Percentiles rank a stretch among this genome's conserved stretches.
Conservation (phyloP, 768 basidiomycete species). For the Candolleomyces aberdarensis region DNA sequence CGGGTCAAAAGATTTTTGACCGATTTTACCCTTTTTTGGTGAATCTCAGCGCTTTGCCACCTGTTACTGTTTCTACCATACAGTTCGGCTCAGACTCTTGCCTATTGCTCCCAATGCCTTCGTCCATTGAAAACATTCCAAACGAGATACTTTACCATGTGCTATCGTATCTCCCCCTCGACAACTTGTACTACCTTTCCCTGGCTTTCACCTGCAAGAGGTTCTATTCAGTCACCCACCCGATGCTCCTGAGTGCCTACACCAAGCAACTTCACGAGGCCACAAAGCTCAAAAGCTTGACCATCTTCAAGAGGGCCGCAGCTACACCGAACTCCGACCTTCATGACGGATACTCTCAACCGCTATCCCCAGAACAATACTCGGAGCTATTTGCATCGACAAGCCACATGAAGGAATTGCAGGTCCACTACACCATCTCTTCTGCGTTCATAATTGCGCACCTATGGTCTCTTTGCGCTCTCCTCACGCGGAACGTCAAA, state of each 20-base stretch:
- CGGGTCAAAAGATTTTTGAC: constrained; percentile 30
- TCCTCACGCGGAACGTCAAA: too few species aligned
- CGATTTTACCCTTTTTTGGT: too few species aligned
- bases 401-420: too few species aligned
- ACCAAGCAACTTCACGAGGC: not conserved
- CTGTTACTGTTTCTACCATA: too few species aligned
- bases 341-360: not conserved
- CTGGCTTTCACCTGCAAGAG: not conserved
- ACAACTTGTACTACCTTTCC: not conserved
- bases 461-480: too few species aligned
- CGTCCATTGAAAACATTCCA: not conserved
- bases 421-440: too few species aligned
- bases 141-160: not conserved
- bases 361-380: too few species aligned
- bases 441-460: too few species aligned
- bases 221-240: not conserved
- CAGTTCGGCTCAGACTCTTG: too few species aligned
- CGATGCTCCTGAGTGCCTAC: not conserved
- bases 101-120: not conserved
- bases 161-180: not conserved
- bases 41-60: too few species aligned
- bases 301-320: not conserved
- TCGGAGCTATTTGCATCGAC: too few species aligned
- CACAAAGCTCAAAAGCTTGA: not conserved
- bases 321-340: not conserved